Evolutionary conservation across 352 stramenopile species (phyloP).

Genomic region (Saprolegnia parasitica): DNA sequence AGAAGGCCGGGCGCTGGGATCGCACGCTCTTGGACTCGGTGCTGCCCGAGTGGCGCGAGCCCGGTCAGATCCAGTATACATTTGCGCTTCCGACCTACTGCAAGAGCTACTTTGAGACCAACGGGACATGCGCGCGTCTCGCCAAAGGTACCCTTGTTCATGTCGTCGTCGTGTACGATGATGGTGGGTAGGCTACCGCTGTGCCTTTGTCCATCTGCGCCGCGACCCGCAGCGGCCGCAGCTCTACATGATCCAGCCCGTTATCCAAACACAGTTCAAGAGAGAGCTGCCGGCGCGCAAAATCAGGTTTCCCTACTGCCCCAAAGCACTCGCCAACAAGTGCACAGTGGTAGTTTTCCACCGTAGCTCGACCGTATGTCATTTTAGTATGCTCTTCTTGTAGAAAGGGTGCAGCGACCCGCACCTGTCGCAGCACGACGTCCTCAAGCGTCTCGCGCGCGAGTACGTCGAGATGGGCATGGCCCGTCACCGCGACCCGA

Average conservation of each 20-base stretch:
- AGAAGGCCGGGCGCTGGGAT: constrained; percentile 2
- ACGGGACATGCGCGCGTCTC: constrained; percentile 12
- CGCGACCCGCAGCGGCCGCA: neutral
- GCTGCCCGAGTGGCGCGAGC: constrained; percentile 15
- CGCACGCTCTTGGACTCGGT: constrained; percentile 3
- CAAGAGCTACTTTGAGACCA: constrained; percentile 9
- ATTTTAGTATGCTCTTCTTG: too few species aligned
- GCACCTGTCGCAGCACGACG: neutral
- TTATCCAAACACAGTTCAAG: neutral
- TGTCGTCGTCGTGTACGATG: neutral
- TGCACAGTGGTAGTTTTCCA: neutral
- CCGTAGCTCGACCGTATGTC: too few species aligned
- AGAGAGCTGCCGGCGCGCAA: neutral
- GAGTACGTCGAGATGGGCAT: neutral
- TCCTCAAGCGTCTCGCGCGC: neutral
- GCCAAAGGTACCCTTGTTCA: neutral
- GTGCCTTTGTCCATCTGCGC: constrained; percentile 17
- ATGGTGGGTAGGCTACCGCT: constrained; percentile 10
- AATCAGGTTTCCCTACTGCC: constrained; percentile 8
- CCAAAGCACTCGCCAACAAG: neutral
- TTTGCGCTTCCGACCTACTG: constrained; percentile 14
- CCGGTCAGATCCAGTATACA: constrained; percentile 22
- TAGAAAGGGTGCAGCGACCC: neutral
- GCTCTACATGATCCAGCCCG: neutral
- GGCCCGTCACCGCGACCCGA: neutral